phyloP scores from a whole-genome alignment of 169 alveolate genomes.

The Ichthyophthirius multifiliis region DNA sequence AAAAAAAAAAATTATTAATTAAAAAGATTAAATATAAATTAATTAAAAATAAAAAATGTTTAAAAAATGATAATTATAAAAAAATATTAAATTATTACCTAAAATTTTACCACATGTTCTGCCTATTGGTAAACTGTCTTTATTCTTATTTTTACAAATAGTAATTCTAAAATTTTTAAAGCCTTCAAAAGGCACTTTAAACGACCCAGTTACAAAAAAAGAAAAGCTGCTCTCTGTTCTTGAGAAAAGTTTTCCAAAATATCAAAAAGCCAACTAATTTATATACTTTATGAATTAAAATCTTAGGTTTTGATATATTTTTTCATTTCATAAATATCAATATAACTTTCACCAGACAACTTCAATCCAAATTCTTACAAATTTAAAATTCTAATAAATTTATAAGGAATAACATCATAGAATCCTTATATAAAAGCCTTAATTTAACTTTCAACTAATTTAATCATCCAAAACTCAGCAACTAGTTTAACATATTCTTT shows the following conservation, averaged over 20 bases:
- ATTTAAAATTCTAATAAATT: constrained; percentile 93
- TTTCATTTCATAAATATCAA: constrained; percentile 94
- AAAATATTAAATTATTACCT: too few species aligned
- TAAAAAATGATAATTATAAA: too few species aligned
- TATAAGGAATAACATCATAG: constrained; percentile 94
- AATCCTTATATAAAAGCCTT: constrained; percentile 96
- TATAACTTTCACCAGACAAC: constrained; percentile 96
- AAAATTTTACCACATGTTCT: constrained; percentile 98
- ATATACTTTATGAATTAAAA: constrained; percentile 88
- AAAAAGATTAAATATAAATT: too few species aligned
- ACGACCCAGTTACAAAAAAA: constrained; percentile 30
- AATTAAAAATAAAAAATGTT: too few species aligned
- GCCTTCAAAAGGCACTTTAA: constrained; percentile 98
- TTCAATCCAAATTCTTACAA: constrained; percentile 92
- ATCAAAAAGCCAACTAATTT: constrained; percentile 94
- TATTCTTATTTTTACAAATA: constrained; percentile 64
- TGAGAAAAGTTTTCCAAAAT: constrained; percentile 89
- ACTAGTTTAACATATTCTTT: constrained; percentile 93
- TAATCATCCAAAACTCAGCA: constrained; percentile 93
- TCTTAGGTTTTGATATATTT: constrained; percentile 92
- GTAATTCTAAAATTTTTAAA: constrained; percentile 92
- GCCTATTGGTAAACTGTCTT: constrained; percentile 92
- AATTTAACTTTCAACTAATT: constrained; percentile 91
- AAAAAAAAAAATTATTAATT: too few species aligned
- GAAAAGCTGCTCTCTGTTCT: constrained; percentile 91